Evolutionary conservation across 1,284 basidiomycete species (phyloP), one percentile per base, ranked within the genome.

Genomic region (Sanguinoderma infundibulare): DNA sequence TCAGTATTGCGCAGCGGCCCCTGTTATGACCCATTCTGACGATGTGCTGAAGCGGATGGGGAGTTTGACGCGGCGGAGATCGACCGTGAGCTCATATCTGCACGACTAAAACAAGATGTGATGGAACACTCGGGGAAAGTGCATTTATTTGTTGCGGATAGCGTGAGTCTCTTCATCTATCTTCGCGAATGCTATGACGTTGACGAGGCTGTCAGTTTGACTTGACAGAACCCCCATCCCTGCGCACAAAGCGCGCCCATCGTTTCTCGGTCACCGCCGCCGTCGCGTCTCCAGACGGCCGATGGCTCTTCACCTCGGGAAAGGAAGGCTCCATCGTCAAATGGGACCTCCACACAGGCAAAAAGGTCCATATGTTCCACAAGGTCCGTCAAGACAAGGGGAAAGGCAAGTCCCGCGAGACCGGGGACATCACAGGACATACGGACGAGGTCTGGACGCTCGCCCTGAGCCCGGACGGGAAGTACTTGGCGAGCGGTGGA

Each of bases 41-140:
- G 0, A 9, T 40, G 42, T 34, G 14, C 2, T 65, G 17, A 64
- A 89, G 90, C 86, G 53, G 92, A 94, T 34, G 92, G 89, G 34
- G 94, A 95, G 63, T 94, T 90, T 65, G 96, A 99, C 72, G 97
- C 97, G 2, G 95, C 94, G 0, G 95, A 96, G 67, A 89, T 97
- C 52, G 96, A 98, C 79, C 85, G 87, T 67, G 96, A 98, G 65
- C 84, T 98, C 67, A 94, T 99, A 64, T 93, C 94, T 46, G 85
- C 95, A 17, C 82, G 96, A 51, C 79, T 99, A 65, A 93, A 94
- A 74, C 89, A 95, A 74, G 95, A 97, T 78, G 94, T 96, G 42
- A 74, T 94, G 55, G 89, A 94, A 67, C 88, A 95, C 71, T 87
- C 90, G 9, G 94, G 93, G 52, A 94, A 91, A 74, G 78, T 95